Percentiles rank a stretch among this genome's conserved stretches.
phyloP scores from a whole-genome alignment of 1,284 basidiomycete species.

The Gomphus bonarii region DNA sequence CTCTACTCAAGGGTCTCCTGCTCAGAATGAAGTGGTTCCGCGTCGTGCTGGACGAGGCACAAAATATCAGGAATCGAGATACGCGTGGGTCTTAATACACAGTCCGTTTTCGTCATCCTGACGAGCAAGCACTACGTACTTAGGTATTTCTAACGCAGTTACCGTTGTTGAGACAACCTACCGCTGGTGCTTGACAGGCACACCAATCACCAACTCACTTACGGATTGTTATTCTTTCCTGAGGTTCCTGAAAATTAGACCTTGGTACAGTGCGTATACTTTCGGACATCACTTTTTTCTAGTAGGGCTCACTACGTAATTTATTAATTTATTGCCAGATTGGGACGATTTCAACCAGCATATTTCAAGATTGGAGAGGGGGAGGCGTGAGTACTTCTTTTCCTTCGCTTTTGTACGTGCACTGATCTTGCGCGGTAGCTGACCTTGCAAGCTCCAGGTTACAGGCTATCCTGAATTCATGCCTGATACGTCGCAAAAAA shows the following conservation, averaged over 20 bases:
- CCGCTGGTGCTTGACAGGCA: conserved; percentile 48
- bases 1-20: conserved; percentile 7
- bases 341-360: conserved; percentile 36
- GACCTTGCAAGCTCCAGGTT: conserved; percentile 36
- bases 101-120: neutral
- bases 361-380: conserved; percentile 35
- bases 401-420: neutral
- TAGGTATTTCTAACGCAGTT: conserved; percentile 39
- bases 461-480: conserved; percentile 39
- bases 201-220: conserved; percentile 46
- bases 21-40: conserved; percentile 34
- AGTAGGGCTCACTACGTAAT: conserved; percentile 35
- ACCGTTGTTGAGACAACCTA: conserved; percentile 32
- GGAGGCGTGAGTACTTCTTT: conserved; percentile 26
- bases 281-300: neutral
- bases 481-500: conserved; percentile 47
- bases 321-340: conserved; percentile 26
- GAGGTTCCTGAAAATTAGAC: conserved; percentile 34
- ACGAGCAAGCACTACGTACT: neutral
- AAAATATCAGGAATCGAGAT: conserved; percentile 39
- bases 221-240: conserved; percentile 40
- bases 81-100: conserved; percentile 27
- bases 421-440: conserved; percentile 23
- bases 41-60: conserved; percentile 45
- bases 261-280: conserved; percentile 16